A percentile compares a stretch with the other conserved stretches of the same genome.
Conservation (phyloP, 495 filamentous ascomycete genomes). For the Lasiosphaeria hispida region DNA sequence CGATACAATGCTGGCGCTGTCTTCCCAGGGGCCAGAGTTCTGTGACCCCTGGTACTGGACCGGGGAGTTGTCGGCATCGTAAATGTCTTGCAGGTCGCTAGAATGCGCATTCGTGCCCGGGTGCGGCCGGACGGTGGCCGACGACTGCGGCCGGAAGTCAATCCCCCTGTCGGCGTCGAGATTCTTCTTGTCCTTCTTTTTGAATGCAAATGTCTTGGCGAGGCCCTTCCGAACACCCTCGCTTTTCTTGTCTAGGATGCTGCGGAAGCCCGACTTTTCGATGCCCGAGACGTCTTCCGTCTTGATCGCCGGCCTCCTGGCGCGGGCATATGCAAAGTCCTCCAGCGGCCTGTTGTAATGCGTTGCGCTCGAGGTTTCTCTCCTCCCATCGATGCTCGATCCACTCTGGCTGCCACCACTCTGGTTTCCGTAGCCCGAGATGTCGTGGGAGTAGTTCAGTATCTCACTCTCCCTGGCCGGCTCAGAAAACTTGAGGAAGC, state of each 20-base stretch:
- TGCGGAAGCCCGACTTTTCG: conserved; percentile 50
- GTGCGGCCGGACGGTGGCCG: conserved; percentile 34
- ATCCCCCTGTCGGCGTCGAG: conserved; percentile 15
- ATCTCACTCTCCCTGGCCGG: conserved; percentile 31
- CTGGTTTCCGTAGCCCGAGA: conserved; percentile 26
- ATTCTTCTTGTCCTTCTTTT: conserved; percentile 44
- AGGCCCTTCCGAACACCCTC: conserved; percentile 50
- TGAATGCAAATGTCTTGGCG: conserved; percentile 46
- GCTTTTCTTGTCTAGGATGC: conserved; percentile 52
- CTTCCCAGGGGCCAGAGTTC: conserved; percentile 29
- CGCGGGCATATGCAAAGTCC: conserved; percentile 45
- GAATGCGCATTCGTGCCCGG: conserved; percentile 2
- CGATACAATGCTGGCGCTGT: conserved; percentile 20
- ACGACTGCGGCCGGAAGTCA: conserved; percentile 34
- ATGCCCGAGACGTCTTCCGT: conserved; percentile 50
- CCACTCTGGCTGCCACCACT: conserved; percentile 42
- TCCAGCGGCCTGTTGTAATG: conserved; percentile 32
- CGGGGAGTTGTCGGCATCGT: conserved; percentile 28
- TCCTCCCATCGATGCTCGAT: conserved; percentile 34
- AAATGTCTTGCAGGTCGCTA: conserved; percentile 22
- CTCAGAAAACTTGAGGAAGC: conserved; percentile 43
- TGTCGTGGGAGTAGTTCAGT: conserved; percentile 27
- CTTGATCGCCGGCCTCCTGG: conserved; percentile 41
- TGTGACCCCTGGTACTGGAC: conserved; percentile 10
- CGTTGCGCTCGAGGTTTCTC: conserved; percentile 22